Evolutionary conservation across 2,329 filamentous ascomycete genomes (phyloP), one percentile per base, ranked within the genome.

Genomic region (Chaetomium olivaceum): DNA sequence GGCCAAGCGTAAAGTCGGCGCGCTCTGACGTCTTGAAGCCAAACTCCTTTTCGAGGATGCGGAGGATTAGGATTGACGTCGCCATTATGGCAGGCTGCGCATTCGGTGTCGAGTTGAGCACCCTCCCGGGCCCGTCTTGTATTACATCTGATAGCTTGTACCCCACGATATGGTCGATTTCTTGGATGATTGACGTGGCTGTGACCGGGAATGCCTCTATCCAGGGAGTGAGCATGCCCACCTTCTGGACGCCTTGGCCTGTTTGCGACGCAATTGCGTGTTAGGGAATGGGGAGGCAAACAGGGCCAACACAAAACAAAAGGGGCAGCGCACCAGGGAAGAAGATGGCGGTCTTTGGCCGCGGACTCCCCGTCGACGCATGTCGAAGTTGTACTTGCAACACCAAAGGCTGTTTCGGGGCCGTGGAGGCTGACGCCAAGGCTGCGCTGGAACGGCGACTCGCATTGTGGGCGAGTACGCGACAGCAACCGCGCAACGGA

Each of bases 51-150:
- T 97, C 92, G 69, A 98, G 84, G 67, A 97, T 88, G 63, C 91
- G 89, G 62, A 97, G 84, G 74, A 97, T 96, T 66, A 97, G 85
- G 74, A 97, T 89, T 31, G 92, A 96, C 4, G 92, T 95, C 16
- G 93, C 92, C 92, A 98, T 96, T 77, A 97, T 97, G 72, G 94
- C 93, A 1, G 94, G 94, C 77, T 98, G 94, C 4, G 94, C 91
- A 75, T 96, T 93, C 70, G 91, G 87, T 4, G 94, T 97, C 64
- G 87, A 85, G 50, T 91, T 96, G 63, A 98, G 86, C 60, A 83
- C 80, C 63, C 87, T 87, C 71, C 91, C 91, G 1, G 94, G 91
- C 0, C 94, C 93, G 31, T 91, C 82, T 66, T 89, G 87, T 71
- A 97, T 97, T 66, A 94, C 84, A 29, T 84, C 82, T 48, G 91